Percentiles rank a stretch among this genome's conserved stretches.
Evolutionary conservation across 805 yeast species (phyloP).

Genomic region (Ogataea trehalophila): DNA sequence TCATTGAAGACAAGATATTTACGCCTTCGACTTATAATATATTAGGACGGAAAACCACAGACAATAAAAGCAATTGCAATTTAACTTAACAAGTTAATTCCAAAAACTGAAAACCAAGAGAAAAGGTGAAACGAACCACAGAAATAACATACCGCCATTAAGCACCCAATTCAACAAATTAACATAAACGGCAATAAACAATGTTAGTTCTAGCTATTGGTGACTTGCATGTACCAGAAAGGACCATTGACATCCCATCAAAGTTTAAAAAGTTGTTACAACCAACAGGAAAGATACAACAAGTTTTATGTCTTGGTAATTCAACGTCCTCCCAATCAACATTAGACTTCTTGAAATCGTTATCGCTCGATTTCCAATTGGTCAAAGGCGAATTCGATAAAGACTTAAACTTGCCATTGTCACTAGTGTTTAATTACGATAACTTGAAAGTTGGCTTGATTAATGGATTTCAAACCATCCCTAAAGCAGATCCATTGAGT

Average conservation of each 20-base stretch:
- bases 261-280: constrained; percentile 71
- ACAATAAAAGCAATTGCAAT: too few relatives aligned
- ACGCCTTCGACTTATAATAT: too few relatives aligned
- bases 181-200: background rate
- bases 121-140: background rate
- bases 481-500: constrained; percentile 82
- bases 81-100: too few relatives aligned
- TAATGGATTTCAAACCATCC: constrained; percentile 79
- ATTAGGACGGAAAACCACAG: too few relatives aligned
- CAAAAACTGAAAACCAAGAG: too few relatives aligned
- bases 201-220: constrained; percentile 83
- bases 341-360: constrained; percentile 53
- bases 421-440: constrained; percentile 63
- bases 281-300: constrained; percentile 76
- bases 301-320: constrained; percentile 83
- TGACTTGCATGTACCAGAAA: constrained; percentile 84
- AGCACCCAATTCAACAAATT: background rate
- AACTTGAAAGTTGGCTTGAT: constrained; percentile 77
- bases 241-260: constrained; percentile 59
- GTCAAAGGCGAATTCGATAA: constrained; percentile 84
- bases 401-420: constrained; percentile 49
- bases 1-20: too few relatives aligned
- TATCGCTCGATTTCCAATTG: constrained; percentile 68
- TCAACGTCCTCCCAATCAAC: constrained; percentile 64
- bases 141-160: background rate